Base-by-base conservation (phyloP, 169 alveolate genomes). In the Plasmodium malariae region DNA sequence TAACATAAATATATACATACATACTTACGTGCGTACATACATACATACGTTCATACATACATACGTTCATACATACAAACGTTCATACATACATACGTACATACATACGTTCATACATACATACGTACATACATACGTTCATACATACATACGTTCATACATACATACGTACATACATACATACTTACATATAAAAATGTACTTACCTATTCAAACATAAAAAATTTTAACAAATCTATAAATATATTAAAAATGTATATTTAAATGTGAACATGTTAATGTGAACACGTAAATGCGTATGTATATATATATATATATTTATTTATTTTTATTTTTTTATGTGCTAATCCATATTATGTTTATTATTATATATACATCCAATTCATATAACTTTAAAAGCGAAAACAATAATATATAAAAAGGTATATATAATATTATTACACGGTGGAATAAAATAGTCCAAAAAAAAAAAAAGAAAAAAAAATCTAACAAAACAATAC, bases 311-410 rank as follows among this genome's bases (percentile, higher is more conserved):
- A 40, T 9, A 40, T 40, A 9, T 40, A 6, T 40, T 40, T 9
- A 6, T 40, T 40, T 40, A 40, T 40, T 40, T 40, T 40, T 40
- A 6, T 40, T 40, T 40, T 40, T 40, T 40, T 6, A 6, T 9
- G 9, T 9, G n/a, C 5, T 40, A 40, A 40, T 40, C n/a, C 9
- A 40, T 3, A 45, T 45, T 40, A 9, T 40, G 9, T 40, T 5
- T 40, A 40, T 5, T 40, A 40, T 40, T 54, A 55, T 55, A 55
- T 55, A n/a, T 55, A 21, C 7, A n/a, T 55, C 34, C n/a, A n/a
- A n/a, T n/a, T n/a, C 7, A n/a, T 55, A 55, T 55, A 55, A 21
- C 65, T 55, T n/a, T 55, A 17, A 55, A 55, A 55, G 65, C 30
- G 19, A 55, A 55, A 55, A n/a, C 17, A 55, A 55, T n/a, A 55